phyloP scores from a whole-genome alignment of 1,139 yeast genomes.

The Kodamaea sp. region DNA sequence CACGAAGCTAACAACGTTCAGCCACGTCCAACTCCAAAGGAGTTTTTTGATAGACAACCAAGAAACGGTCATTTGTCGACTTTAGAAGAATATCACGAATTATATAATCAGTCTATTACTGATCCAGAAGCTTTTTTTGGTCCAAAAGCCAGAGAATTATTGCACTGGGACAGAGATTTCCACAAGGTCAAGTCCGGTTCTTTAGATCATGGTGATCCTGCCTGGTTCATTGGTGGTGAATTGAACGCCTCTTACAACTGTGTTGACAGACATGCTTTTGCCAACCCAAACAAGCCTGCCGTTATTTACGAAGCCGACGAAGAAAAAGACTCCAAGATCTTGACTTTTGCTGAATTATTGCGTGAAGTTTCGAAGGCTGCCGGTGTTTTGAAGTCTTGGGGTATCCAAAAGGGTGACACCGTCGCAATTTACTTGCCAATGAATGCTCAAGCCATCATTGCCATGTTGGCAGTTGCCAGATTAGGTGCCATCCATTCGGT shows the following conservation, averaged over 20 bases:
- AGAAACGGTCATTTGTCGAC: constrained; percentile 44
- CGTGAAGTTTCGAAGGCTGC: constrained; percentile 87
- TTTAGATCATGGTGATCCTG: constrained; percentile 72
- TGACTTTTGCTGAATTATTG: constrained; percentile 84
- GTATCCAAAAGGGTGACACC: constrained; percentile 88
- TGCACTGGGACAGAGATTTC: constrained; percentile 85
- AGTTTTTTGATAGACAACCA: constrained; percentile 74
- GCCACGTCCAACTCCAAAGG: constrained; percentile 67
- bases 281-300: constrained; percentile 84
- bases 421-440: constrained; percentile 96
- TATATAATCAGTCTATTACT: constrained; percentile 74
- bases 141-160: constrained; percentile 69
- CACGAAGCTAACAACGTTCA: constrained; percentile 76
- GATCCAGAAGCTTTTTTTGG: constrained; percentile 87
- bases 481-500: constrained; percentile 97
- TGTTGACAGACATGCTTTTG: constrained; percentile 93
- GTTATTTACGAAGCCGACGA: constrained; percentile 95
- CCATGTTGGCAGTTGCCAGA: constrained; percentile 92
- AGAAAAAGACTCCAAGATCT: constrained; percentile 64
- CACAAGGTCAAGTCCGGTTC: constrained; percentile 69
- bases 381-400: constrained; percentile 82
- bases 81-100: constrained; percentile 65
- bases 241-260: constrained; percentile 93
- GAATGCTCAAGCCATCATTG: constrained; percentile 93
- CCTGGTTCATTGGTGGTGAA: constrained; percentile 94